phyloP scores from a whole-genome alignment of 2,329 filamentous ascomycete genomes.

The Neofusicoccum parvum region DNA sequence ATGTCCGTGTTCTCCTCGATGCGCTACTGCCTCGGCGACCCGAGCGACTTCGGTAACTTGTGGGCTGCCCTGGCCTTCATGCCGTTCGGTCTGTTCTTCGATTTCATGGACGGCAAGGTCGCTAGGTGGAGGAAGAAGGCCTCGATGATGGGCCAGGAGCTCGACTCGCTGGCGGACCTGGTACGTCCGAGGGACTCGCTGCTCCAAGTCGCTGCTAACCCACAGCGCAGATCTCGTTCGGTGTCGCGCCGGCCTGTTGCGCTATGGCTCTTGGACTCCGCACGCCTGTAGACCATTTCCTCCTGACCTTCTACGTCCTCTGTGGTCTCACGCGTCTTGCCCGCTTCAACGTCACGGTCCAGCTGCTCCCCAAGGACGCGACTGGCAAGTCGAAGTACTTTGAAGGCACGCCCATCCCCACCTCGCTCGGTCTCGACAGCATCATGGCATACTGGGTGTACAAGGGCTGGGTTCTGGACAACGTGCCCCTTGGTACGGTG shows the following conservation, averaged over 20 bases:
- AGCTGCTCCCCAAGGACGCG: conserved; percentile 85
- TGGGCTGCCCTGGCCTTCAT: conserved; percentile 85
- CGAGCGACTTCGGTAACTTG: conserved; percentile 66
- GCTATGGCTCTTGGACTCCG: conserved; percentile 90
- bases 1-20: conserved; percentile 96
- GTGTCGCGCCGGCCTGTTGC: conserved; percentile 81
- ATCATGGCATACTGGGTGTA: conserved; percentile 90
- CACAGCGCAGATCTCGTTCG: conserved; percentile 81
- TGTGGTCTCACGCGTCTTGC: conserved; percentile 91
- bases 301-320: conserved; percentile 86
- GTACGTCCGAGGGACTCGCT: conserved; percentile 54
- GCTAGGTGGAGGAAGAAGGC: conserved; percentile 96
- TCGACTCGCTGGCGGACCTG: conserved; percentile 93
- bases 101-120: conserved; percentile 96
- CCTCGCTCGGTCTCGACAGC: conserved; percentile 75
- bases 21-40: conserved; percentile 78
- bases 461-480: conserved; percentile 75
- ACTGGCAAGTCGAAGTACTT: conserved; percentile 93
- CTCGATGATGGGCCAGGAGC: conserved; percentile 94
- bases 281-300: conserved; percentile 78
- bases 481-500: conserved; percentile 75
- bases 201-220: neutral
- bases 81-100: conserved; percentile 93
- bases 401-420: conserved; percentile 95
- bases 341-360: conserved; percentile 95